These are phyloP conservation scores for Epichloe aotearoae DNA, from an alignment of 2,329 filamentous ascomycete species.

Conservation along the genomic window DNA sequence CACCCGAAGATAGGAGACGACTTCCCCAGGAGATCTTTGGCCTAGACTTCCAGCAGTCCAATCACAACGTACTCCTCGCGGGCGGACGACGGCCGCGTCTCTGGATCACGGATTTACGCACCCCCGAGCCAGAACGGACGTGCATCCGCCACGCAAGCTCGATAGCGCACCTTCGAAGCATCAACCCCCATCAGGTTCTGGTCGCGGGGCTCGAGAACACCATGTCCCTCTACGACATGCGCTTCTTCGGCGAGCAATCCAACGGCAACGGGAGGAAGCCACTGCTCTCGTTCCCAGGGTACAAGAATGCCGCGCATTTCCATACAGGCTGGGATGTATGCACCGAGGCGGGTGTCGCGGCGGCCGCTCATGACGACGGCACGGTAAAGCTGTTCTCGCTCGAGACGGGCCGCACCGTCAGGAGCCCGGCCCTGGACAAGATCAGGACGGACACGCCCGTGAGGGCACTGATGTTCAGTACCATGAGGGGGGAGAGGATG, in stretches of 20 bases:
- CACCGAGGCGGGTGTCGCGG: conserved; percentile 33
- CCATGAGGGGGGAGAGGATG: conserved; percentile 27
- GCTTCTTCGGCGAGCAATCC: conserved; percentile 21
- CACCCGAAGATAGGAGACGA: conserved; percentile 9
- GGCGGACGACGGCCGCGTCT: conserved; percentile 37
- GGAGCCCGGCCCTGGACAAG: conserved; percentile 12
- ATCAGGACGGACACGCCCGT: conserved; percentile 20
- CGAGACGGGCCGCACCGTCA: conserved; percentile 27
- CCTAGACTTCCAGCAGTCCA: conserved; percentile 31
- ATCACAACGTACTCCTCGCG: conserved; percentile 33
- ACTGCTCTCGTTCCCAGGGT: conserved; percentile 34
- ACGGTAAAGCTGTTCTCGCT: conserved; percentile 37
- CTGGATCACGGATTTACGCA: conserved; percentile 32
- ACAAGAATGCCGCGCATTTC: conserved; percentile 35
- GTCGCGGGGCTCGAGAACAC: conserved; percentile 35
- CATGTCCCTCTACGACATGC: conserved; percentile 45
- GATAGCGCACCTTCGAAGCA: conserved; percentile 35
- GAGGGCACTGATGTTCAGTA: conserved; percentile 31
- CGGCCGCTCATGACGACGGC: conserved; percentile 39
- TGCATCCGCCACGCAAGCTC: conserved; percentile 24
- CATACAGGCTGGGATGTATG: conserved; percentile 40
- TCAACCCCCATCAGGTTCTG: conserved; percentile 37
- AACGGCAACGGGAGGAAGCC: conserved; percentile 19
- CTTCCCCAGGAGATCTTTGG: conserved; percentile 29
- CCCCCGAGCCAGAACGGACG: conserved; percentile 19